Evolutionary conservation across 2,329 filamentous ascomycete genomes (phyloP).

Genomic region (Colletotrichum theobromicola): DNA sequence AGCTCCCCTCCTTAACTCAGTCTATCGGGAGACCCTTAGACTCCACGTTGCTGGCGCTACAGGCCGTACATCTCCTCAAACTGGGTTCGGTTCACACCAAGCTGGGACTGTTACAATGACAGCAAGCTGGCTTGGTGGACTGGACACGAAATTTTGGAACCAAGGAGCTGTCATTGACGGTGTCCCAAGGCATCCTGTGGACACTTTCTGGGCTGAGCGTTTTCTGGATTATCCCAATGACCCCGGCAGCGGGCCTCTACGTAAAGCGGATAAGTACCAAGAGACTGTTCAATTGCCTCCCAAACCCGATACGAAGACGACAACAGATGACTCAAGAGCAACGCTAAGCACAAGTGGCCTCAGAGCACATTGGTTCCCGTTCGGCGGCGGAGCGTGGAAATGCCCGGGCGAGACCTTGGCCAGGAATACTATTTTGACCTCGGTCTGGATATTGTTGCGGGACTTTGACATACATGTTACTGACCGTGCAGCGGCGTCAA

Average conservation of each 20-base stretch:
- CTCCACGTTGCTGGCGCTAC: background rate
- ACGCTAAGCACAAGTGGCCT: background rate
- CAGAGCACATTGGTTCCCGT: conserved; percentile 6
- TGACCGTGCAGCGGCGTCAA: background rate
- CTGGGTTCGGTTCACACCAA: background rate
- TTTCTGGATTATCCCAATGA: conserved; percentile 23
- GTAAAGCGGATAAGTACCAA: background rate
- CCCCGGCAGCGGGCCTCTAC: conserved; percentile 19
- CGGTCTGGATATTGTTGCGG: background rate
- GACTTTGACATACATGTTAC: background rate
- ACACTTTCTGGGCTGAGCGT: conserved; percentile 23
- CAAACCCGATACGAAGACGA: background rate
- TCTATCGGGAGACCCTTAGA: conserved; percentile 6
- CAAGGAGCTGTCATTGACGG: background rate
- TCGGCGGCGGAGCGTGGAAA: conserved; percentile 13
- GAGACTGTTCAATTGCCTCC: background rate
- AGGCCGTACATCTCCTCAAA: background rate
- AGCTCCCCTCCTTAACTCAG: conserved; percentile 9
- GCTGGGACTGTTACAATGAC: background rate
- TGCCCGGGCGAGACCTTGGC: conserved; percentile 14
- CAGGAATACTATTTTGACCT: conserved; percentile 1
- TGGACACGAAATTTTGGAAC: conserved; percentile 7
- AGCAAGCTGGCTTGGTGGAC: conserved; percentile 7
- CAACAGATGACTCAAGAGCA: background rate
- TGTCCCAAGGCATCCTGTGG: background rate